Conservation (phyloP, 2,329 filamentous ascomycete species). For the Coniochaeta pulveracea region DNA sequence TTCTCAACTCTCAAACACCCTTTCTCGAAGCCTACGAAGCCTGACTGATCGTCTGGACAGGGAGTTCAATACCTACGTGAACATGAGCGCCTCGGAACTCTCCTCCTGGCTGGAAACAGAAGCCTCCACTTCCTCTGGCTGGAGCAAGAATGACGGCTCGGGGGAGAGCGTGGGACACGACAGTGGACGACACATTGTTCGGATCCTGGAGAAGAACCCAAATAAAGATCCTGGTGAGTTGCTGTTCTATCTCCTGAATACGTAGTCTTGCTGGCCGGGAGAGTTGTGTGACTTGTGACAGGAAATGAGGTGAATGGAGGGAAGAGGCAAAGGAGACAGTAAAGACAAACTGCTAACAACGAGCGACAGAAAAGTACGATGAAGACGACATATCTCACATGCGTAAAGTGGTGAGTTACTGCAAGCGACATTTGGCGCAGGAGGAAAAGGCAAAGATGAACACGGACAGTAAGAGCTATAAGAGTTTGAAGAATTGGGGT, state of each 20-base stretch:
- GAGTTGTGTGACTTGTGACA: no score
- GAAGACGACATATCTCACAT: slow-evolving; percentile 30
- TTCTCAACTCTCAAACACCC: background rate
- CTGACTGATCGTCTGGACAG: slow-evolving; percentile 17
- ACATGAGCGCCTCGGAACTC: slow-evolving; percentile 44
- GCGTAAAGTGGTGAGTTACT: slow-evolving; percentile 38
- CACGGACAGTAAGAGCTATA: slow-evolving; percentile 26
- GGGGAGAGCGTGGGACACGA: slow-evolving; percentile 47
- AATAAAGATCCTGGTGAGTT: slow-evolving; percentile 26
- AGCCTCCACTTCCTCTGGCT: slow-evolving; percentile 38
- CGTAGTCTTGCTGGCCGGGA: background rate
- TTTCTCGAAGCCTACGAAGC: background rate
- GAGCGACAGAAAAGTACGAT: slow-evolving; percentile 28
- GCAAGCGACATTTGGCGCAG: slow-evolving; percentile 47
- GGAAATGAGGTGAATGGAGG: no score
- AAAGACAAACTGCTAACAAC: background rate
- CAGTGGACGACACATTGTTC: slow-evolving; percentile 44
- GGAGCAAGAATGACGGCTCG: slow-evolving; percentile 37
- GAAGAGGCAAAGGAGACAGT: background rate
- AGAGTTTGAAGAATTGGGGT: slow-evolving; percentile 43
- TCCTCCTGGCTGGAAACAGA: slow-evolving; percentile 39
- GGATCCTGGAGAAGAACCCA: slow-evolving; percentile 44
- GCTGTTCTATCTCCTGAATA: background rate
- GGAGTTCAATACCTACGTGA: slow-evolving; percentile 49
- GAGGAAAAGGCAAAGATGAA: slow-evolving; percentile 40